A percentile compares a stretch with the other conserved stretches of the same genome.
phyloP scores from a whole-genome alignment of 805 yeast genomes.

The Isabelozyma pseudorhagii region DNA sequence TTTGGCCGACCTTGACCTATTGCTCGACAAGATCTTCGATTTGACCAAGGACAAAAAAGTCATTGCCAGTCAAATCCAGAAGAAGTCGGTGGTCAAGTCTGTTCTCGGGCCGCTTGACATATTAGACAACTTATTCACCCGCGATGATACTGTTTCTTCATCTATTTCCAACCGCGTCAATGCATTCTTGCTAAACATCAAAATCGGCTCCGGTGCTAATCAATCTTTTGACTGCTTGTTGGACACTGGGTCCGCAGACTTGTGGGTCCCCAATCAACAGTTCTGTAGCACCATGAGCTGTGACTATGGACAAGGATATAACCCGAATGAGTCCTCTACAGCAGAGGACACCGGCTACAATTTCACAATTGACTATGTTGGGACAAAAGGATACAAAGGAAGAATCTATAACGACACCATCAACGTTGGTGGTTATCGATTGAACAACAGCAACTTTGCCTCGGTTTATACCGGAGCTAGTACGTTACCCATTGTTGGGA shows the following conservation, averaged over 20 bases:
- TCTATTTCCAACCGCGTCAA: neutral
- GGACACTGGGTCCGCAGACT: conserved; percentile 2
- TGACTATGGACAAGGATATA: neutral
- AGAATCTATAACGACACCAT: conserved; percentile 1
- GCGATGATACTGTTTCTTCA: neutral
- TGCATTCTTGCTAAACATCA: neutral
- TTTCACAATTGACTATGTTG: neutral
- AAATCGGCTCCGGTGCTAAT: neutral
- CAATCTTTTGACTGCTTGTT: neutral
- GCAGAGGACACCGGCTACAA: neutral
- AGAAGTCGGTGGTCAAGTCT: neutral
- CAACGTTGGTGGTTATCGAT: neutral
- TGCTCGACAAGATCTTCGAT: neutral
- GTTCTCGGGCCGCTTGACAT: neutral
- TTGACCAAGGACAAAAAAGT: neutral
- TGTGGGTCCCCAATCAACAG: conserved; percentile 2
- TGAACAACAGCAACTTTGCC: neutral
- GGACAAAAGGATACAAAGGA: neutral
- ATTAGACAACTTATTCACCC: neutral
- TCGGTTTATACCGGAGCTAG: neutral
- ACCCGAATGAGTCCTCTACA: neutral
- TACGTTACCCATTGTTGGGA: neutral
- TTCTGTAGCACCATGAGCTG: neutral
- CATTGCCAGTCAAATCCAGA: neutral
- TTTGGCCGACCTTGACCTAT: neutral